Evolutionary conservation across 208 protist genomes (phyloP).

Genomic region (Leptomonas pyrrhocoris): DNA sequence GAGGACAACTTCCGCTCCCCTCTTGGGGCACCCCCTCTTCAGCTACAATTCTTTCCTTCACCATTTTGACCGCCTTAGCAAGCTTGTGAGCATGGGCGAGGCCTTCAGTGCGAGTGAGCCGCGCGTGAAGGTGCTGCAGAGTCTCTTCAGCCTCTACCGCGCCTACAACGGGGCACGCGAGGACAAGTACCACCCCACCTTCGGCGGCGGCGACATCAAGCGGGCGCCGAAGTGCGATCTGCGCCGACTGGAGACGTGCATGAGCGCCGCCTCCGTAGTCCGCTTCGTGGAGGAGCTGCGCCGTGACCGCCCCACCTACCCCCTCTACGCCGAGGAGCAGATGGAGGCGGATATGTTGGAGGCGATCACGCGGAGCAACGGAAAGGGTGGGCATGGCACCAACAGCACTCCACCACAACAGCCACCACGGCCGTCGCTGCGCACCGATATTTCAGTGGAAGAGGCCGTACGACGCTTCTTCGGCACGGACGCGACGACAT

Average conservation of each 20-base stretch:
- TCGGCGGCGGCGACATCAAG: conserved; percentile 47
- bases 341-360: conserved; percentile 2
- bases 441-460: conserved; percentile 25
- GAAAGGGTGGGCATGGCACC: not conserved
- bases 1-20: not conserved
- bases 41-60: conserved; percentile 51
- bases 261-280: conserved; percentile 51
- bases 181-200: conserved; percentile 56
- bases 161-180: conserved; percentile 77
- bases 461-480: conserved; percentile 44
- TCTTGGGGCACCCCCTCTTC: conserved; percentile 32
- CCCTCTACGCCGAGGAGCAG: conserved; percentile 24
- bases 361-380: not conserved
- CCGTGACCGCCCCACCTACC: conserved; percentile 17
- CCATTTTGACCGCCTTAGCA: conserved; percentile 42
- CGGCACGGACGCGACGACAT: conserved; percentile 11
- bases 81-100: conserved; percentile 38
- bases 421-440: not conserved
- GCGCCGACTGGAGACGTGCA: conserved; percentile 59
- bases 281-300: conserved; percentile 46
- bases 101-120: conserved; percentile 82
- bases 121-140: conserved; percentile 72
- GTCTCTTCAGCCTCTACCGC: conserved; percentile 69
- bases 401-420: not conserved
- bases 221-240: conserved; percentile 61